These are phyloP conservation scores for Saussurea involucrata DNA, from an alignment of 129 eudicot species.

Conservation along the genomic window DNA sequence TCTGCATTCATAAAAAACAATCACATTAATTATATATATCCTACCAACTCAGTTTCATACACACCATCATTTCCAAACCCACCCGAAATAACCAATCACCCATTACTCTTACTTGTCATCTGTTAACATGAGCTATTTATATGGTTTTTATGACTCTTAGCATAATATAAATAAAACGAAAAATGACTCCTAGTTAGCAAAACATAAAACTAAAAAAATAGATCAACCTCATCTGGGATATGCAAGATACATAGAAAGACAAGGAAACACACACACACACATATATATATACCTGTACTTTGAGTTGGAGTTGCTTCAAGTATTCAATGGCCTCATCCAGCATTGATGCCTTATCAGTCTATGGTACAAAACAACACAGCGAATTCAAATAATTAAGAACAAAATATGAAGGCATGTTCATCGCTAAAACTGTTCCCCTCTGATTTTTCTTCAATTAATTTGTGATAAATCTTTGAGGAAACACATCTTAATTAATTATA, in stretches of 20 bases:
- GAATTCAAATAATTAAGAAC: conserved; percentile 4
- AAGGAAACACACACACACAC: too few relatives aligned
- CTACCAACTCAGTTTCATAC: background rate
- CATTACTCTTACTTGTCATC: background rate
- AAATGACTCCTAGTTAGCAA: background rate
- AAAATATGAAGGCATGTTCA: background rate
- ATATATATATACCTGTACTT: conserved; percentile 96
- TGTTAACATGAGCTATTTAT: background rate
- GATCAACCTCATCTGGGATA: background rate
- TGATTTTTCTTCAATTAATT: too few relatives aligned
- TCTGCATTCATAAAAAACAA: conserved; percentile 43
- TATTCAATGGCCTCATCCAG: conserved; percentile 98
- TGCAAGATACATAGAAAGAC: background rate
- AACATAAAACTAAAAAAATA: background rate
- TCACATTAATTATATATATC: background rate
- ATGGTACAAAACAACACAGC: conserved; percentile 10
- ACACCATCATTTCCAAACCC: background rate
- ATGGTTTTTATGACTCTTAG: background rate
- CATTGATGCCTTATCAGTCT: conserved; percentile 99
- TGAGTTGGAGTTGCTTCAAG: conserved; percentile 89
- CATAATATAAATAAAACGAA: too few relatives aligned
- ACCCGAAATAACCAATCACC: background rate
- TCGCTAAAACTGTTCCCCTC: too few relatives aligned
- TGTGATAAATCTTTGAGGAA: too few relatives aligned
- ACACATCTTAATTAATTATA: too few relatives aligned